These are phyloP conservation scores for Thyridium curvatum DNA, from an alignment of 2,329 filamentous ascomycete genomes.

Conservation along the genomic window DNA sequence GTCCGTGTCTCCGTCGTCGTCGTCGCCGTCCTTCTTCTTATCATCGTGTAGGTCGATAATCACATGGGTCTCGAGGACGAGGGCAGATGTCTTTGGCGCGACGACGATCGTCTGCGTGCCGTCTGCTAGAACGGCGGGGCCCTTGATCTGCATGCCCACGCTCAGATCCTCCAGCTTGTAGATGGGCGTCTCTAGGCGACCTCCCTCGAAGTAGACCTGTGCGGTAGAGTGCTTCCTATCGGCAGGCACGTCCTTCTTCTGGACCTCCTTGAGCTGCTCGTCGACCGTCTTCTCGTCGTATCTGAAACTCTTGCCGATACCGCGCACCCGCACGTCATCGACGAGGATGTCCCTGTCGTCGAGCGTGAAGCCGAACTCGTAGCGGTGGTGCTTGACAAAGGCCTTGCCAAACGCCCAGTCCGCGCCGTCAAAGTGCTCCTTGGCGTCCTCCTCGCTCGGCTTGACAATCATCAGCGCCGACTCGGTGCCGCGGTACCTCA, in stretches of 20 bases:
- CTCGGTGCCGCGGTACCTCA: slow-evolving; percentile 86
- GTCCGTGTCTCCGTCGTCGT: slow-evolving; percentile 21
- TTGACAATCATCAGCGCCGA: slow-evolving; percentile 86
- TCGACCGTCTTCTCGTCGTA: slow-evolving; percentile 77
- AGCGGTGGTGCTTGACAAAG: slow-evolving; percentile 81
- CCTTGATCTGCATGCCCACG: slow-evolving; percentile 65
- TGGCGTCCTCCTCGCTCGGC: slow-evolving; percentile 56
- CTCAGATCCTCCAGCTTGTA: slow-evolving; percentile 73
- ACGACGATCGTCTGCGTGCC: slow-evolving; percentile 90
- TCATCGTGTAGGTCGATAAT: slow-evolving; percentile 73
- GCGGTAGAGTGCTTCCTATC: slow-evolving; percentile 60
- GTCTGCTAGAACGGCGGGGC: slow-evolving; percentile 82
- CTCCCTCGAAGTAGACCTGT: slow-evolving; percentile 79
- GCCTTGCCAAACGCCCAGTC: slow-evolving; percentile 80
- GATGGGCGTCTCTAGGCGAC: slow-evolving; percentile 69
- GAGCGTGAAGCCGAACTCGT: slow-evolving; percentile 89
- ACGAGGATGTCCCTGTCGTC: slow-evolving; percentile 81
- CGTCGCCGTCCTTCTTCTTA: slow-evolving; percentile 19
- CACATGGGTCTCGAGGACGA: slow-evolving; percentile 80
- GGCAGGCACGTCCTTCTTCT: slow-evolving; percentile 47
- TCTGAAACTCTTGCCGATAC: slow-evolving; percentile 83
- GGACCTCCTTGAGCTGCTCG: slow-evolving; percentile 68
- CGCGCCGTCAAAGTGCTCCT: slow-evolving; percentile 53
- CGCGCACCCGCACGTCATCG: slow-evolving; percentile 81
- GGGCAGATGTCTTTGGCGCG: slow-evolving; percentile 67